Percentiles rank a stretch among this genome's conserved stretches.
phyloP scores from a whole-genome alignment of 2,329 filamentous ascomycete species.

The Penicillium sp. region DNA sequence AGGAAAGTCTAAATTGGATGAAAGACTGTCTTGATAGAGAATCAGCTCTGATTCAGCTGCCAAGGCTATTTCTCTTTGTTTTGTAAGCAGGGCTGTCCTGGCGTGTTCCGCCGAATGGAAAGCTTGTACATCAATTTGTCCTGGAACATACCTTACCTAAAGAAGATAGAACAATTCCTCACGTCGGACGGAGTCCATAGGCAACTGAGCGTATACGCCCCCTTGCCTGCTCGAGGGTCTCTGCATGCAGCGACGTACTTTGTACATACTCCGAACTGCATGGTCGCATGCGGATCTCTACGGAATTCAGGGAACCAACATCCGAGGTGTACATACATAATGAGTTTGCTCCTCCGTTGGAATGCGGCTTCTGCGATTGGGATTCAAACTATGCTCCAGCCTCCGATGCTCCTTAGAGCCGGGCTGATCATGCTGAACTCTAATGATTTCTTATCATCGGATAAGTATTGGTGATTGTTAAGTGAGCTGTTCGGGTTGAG shows the following conservation, averaged over 20 bases:
- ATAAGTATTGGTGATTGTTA: not conserved
- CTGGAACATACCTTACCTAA: conserved; percentile 3
- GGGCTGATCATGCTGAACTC: conserved; percentile 6
- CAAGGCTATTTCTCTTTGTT: not conserved
- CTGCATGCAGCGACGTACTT: conserved; percentile 6
- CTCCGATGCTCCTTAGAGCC: conserved; percentile 6
- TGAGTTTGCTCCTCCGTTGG: conserved; percentile 1
- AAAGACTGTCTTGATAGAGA: not conserved
- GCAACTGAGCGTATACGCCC: conserved; percentile 1
- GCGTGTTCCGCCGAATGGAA: not conserved
- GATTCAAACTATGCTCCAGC: conserved; percentile 18
- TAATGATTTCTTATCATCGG: not conserved
- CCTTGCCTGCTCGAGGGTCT: conserved; percentile 9
- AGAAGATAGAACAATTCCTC: not conserved
- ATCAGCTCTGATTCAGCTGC: not conserved
- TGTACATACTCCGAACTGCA: conserved; percentile 5
- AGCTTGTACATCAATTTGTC: not conserved
- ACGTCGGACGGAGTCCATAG: not conserved
- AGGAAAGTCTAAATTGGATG: not conserved
- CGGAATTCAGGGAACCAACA: conserved; percentile 8
- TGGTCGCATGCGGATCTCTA: conserved; percentile 9
- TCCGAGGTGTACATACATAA: not conserved
- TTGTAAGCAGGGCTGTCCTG: not conserved
- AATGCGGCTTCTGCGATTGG: conserved; percentile 19
- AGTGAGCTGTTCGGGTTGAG: not conserved